A percentile compares a stretch with the other conserved stretches of the same genome.
These are phyloP conservation scores for Skeletonema marinoi DNA, from an alignment of 108 stramenopile genomes.

Conservation along the genomic window DNA sequence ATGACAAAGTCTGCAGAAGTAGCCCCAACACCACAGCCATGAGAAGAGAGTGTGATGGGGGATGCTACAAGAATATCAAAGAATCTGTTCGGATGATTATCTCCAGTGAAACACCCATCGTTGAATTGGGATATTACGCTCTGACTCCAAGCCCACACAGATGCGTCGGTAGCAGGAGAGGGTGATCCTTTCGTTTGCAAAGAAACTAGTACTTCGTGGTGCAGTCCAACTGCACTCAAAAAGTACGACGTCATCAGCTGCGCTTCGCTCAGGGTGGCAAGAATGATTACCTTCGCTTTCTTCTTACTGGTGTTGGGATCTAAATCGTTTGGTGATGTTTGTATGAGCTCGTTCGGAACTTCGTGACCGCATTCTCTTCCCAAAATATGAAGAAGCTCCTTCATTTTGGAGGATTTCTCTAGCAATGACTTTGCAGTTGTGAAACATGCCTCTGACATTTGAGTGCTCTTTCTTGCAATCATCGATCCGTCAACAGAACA, in stretches of 20 bases:
- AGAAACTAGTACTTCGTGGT: constrained; percentile 53
- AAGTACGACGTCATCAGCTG: constrained; percentile 62
- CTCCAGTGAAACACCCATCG: neutral
- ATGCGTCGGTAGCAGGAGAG: neutral
- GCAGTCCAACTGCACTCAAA: constrained; percentile 68
- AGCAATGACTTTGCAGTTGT: constrained; percentile 51
- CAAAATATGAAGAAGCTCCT: constrained; percentile 63
- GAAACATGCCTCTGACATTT: constrained; percentile 54
- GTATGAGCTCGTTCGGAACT: constrained; percentile 15
- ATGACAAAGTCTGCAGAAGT: constrained; percentile 70
- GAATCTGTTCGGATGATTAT: constrained; percentile 1
- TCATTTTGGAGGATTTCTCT: constrained; percentile 65
- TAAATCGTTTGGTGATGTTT: neutral
- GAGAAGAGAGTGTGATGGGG: constrained; percentile 51
- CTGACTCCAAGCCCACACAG: constrained; percentile 65
- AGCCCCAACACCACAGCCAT: constrained; percentile 63
- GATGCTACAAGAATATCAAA: constrained; percentile 70
- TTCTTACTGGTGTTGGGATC: constrained; percentile 16
- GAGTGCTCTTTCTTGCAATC: constrained; percentile 7
- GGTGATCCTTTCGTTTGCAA: neutral
- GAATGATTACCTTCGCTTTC: constrained; percentile 63
- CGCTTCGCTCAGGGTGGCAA: constrained; percentile 69
- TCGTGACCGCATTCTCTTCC: constrained; percentile 52
- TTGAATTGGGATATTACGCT: constrained; percentile 55
- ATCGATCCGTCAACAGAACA: neutral